phyloP scores from a whole-genome alignment of 306 rosid species.

The Ochetophila trinervis region DNA sequence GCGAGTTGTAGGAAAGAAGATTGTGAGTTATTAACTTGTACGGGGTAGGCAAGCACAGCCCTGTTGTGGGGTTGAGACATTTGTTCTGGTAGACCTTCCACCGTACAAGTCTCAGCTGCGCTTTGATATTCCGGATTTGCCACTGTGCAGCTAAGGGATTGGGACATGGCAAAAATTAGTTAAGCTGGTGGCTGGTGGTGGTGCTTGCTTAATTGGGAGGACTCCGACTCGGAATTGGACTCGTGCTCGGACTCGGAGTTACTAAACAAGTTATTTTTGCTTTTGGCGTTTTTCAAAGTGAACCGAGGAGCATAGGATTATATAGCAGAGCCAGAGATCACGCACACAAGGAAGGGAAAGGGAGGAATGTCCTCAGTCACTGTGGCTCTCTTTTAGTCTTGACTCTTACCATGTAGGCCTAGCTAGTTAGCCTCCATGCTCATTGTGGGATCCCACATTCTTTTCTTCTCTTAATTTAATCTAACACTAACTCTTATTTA shows the following conservation, averaged over 20 bases:
- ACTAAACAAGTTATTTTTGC: too few species aligned
- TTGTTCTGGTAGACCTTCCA: slow-evolving; percentile 29
- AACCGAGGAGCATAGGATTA: neutral
- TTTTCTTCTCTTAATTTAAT: slow-evolving; percentile 2
- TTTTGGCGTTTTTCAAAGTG: slow-evolving; percentile 18
- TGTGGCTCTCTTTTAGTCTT: too few species aligned
- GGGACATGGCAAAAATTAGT: too few species aligned
- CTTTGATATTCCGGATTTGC: slow-evolving; percentile 43
- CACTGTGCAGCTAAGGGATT: slow-evolving; percentile 44
- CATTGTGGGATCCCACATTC: neutral
- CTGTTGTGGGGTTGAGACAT: slow-evolving; percentile 46
- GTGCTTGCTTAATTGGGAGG: too few species aligned
- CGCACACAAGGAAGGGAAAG: neutral
- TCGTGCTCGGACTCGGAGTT: too few species aligned
- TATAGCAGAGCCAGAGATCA: neutral
- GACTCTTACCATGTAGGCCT: too few species aligned
- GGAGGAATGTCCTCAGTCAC: neutral
- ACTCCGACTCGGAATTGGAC: slow-evolving; percentile 4
- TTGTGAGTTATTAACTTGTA: slow-evolving; percentile 37
- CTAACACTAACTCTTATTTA: neutral
- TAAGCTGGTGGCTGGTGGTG: too few species aligned
- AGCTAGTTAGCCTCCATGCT: too few species aligned
- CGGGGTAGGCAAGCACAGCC: slow-evolving; percentile 34
- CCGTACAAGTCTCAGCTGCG: slow-evolving; percentile 6
- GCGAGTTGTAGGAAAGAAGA: slow-evolving; percentile 51